Conservation (phyloP, 2,329 filamentous ascomycete species). For the Fusarium sp. region DNA sequence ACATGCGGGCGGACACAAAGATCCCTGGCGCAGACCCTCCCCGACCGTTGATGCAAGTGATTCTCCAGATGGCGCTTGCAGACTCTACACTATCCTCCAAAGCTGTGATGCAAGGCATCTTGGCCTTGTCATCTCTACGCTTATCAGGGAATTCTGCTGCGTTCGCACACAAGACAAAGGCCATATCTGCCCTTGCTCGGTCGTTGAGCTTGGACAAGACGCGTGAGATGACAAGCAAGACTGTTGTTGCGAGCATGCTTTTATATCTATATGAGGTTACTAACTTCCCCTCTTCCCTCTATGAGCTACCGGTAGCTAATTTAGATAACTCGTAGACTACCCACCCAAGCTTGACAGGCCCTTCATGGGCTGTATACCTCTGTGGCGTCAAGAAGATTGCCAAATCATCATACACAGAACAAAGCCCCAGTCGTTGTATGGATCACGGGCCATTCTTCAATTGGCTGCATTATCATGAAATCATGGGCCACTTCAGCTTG, state of each 20-base stretch:
- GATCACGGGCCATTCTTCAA: not conserved
- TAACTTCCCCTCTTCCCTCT: accelerated
- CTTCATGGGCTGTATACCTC: not conserved
- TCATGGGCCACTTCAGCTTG: not conserved
- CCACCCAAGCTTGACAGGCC: not conserved
- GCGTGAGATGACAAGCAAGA: not conserved
- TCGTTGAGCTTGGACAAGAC: not conserved
- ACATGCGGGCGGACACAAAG: not conserved
- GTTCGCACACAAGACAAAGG: not conserved
- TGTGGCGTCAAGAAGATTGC: constrained; percentile 1
- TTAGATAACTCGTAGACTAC: not conserved
- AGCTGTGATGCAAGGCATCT: not conserved
- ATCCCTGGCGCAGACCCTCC: not conserved
- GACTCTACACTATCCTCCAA: not conserved
- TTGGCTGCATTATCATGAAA: not conserved
- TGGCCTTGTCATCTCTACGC: not conserved
- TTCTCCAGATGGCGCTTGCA: not conserved
- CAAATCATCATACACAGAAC: not conserved
- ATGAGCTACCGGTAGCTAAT: not conserved
- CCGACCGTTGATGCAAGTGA: not conserved
- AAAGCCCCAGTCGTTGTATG: not conserved
- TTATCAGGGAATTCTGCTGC: not conserved
- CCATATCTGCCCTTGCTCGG: not conserved
- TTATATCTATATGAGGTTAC: not conserved
- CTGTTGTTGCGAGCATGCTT: not conserved